Base-by-base conservation (phyloP, 2,329 filamentous ascomycete genomes). In the Fonsecaea pedrosoi region DNA sequence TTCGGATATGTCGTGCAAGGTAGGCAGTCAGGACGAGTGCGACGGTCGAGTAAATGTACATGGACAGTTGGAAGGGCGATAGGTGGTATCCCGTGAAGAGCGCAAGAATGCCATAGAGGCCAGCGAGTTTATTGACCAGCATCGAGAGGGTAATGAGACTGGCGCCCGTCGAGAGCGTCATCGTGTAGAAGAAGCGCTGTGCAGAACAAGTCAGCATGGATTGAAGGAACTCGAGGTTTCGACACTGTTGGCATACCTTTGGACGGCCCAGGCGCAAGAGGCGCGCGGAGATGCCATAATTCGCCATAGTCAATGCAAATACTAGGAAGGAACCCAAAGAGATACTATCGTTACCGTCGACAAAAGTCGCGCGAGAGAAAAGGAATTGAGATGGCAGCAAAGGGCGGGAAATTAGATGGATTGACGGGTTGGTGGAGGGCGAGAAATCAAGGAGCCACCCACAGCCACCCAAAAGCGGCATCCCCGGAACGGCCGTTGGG, bases 81-180 rank as follows among this genome's bases (percentile, higher is more conserved):
- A 97, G 87, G 73, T 90, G 84, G 79, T 92, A 93, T 76, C 94
- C 94, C 30, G 94, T 96, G 71, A 97, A 83, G 72, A 97, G 86
- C 66, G 94, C 93, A 72, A 97, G 89, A 53, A 97, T 85, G 71
- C 94, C 94, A 79, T 96, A 97, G 72, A 97, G 84, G 65, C 93
- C 94, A 58, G 92, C 94, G 72, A 94, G 87, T 80, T 97, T 97
- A 85, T 97, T 97, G 81, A 97, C 89, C 63, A 96, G 85, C 70
- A 96, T 87, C 10, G 91, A 89, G 69, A 95, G 84, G 4, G 91
- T 89, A 74, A 97, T 92, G 74, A 97, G 86, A 73, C 95, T 92
- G 55, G 92, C 90, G 72, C 92, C 94, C 38, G 92, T 94, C 74
- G 92, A 91, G 62, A 97, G 88, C 76, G 91, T 92, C 83, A 97